Evolutionary conservation across 2,329 filamentous ascomycete species (phyloP).

Genomic region (Colletotrichum sp.): DNA sequence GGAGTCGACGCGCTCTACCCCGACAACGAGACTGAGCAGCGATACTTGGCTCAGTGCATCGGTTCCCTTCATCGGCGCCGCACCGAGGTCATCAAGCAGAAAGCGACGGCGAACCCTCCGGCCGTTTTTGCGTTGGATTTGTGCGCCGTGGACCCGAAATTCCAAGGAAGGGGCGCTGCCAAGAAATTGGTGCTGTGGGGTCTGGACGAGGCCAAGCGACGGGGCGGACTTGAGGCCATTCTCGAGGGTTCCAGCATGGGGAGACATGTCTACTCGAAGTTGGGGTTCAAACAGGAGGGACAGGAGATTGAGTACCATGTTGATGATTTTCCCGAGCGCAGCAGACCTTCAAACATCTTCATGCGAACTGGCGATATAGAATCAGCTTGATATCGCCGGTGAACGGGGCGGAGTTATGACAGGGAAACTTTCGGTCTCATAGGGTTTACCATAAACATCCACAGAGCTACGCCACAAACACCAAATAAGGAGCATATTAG

Average conservation of each 20-base stretch:
- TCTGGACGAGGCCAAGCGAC: constrained; percentile 42
- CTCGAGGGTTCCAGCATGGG: constrained; percentile 56
- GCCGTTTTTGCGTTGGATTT: constrained; percentile 55
- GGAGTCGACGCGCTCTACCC: constrained; percentile 45
- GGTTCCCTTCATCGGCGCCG: constrained; percentile 48
- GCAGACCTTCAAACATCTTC: constrained; percentile 49
- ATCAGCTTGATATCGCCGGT: background rate
- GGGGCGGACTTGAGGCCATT: constrained; percentile 45
- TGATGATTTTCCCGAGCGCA: constrained; percentile 40
- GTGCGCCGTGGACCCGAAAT: constrained; percentile 57
- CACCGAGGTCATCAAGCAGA: constrained; percentile 44
- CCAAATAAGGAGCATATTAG: background rate
- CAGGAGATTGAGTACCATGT: constrained; percentile 50
- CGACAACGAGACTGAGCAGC: constrained; percentile 46
- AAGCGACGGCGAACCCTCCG: constrained; percentile 44
- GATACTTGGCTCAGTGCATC: constrained; percentile 49
- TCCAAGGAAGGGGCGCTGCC: constrained; percentile 56
- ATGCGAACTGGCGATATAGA: constrained; percentile 41
- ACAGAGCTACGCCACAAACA: background rate
- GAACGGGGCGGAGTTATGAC: background rate
- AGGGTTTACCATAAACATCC: background rate
- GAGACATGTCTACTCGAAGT: constrained; percentile 46
- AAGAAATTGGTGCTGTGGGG: constrained; percentile 52
- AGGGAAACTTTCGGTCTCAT: background rate
- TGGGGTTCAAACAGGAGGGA: constrained; percentile 48